Percentiles rank a stretch among this genome's conserved stretches.
phyloP scores from a whole-genome alignment of 805 yeast species.

The Teunomyces aglyptinius region DNA sequence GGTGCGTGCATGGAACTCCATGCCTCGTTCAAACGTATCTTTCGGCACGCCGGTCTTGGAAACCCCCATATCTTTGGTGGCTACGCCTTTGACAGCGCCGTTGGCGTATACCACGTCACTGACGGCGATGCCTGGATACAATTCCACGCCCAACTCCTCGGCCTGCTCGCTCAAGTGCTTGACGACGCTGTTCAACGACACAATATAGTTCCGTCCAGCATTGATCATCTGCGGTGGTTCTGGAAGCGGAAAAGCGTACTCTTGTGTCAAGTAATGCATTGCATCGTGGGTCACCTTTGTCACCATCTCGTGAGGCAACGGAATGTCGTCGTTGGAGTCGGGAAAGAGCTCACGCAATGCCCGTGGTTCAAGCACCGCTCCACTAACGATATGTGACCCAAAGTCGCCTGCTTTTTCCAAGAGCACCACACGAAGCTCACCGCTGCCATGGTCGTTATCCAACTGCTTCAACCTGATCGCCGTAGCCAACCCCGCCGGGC shows the following conservation, averaged over 20 bases:
- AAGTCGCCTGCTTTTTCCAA: conserved; percentile 91
- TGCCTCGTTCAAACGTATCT: conserved; percentile 87
- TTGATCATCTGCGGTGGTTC: conserved; percentile 92
- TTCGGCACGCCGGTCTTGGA: conserved; percentile 73
- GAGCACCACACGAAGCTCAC: conserved; percentile 79
- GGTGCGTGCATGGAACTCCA: conserved; percentile 91
- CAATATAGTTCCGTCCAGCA: conserved; percentile 78
- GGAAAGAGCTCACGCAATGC: conserved; percentile 84
- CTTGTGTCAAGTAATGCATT: conserved; percentile 65
- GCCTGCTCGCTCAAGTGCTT: conserved; percentile 84
- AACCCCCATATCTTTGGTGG: conserved; percentile 91
- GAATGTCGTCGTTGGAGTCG: conserved; percentile 63
- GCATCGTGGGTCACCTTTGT: conserved; percentile 76
- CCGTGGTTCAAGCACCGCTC: conserved; percentile 90
- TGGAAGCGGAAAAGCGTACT: conserved; percentile 68
- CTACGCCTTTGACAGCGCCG: conserved; percentile 78
- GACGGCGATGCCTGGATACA: conserved; percentile 88
- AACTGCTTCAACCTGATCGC: conserved; percentile 87
- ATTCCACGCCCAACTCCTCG: conserved; percentile 89
- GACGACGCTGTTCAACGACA: conserved; percentile 76
- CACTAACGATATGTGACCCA: conserved; percentile 90
- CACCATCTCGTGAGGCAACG: conserved; percentile 72
- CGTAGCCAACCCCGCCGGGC: conserved; percentile 95
- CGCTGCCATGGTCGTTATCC: conserved; percentile 62
- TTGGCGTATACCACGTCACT: conserved; percentile 66